These are phyloP conservation scores for Fibroporia radiculosa DNA, from an alignment of 768 basidiomycete genomes.

Conservation along the genomic window DNA sequence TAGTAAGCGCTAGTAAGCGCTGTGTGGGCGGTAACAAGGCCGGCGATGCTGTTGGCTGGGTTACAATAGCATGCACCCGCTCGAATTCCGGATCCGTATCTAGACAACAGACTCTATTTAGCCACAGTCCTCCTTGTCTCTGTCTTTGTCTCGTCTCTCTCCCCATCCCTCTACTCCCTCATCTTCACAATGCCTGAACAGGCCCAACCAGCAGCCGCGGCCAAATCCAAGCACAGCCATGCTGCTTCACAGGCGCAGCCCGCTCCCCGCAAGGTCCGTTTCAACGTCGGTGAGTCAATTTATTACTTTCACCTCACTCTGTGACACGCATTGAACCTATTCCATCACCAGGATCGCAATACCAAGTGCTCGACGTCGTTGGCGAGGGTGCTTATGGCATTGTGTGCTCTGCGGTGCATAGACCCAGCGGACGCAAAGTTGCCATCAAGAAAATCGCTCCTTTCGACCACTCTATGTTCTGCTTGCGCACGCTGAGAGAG, in stretches of 20 bases:
- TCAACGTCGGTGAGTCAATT: slow-evolving; percentile 63
- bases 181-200: slow-evolving; percentile 17
- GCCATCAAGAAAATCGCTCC: slow-evolving; percentile 96
- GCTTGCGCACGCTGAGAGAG: slow-evolving; percentile 54
- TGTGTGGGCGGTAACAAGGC: no score
- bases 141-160: neutral
- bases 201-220: slow-evolving; percentile 14
- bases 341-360: slow-evolving; percentile 30
- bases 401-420: slow-evolving; percentile 81
- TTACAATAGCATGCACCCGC: neutral
- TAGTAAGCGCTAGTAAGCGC: no score
- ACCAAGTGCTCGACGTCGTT: slow-evolving; percentile 75
- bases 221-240: slow-evolving; percentile 39
- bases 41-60: no score
- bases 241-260: slow-evolving; percentile 36
- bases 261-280: slow-evolving; percentile 77
- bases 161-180: slow-evolving; percentile 4
- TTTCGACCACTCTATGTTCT: slow-evolving; percentile 93
- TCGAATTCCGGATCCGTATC: neutral
- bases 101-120: slow-evolving; percentile 5
- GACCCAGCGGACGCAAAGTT: slow-evolving; percentile 73
- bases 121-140: neutral
- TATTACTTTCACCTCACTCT: neutral
- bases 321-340: neutral
- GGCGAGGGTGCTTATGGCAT: slow-evolving; percentile 96